Base-by-base conservation (phyloP, 345 rosid genomes). In the Hirschfeldia incana region DNA sequence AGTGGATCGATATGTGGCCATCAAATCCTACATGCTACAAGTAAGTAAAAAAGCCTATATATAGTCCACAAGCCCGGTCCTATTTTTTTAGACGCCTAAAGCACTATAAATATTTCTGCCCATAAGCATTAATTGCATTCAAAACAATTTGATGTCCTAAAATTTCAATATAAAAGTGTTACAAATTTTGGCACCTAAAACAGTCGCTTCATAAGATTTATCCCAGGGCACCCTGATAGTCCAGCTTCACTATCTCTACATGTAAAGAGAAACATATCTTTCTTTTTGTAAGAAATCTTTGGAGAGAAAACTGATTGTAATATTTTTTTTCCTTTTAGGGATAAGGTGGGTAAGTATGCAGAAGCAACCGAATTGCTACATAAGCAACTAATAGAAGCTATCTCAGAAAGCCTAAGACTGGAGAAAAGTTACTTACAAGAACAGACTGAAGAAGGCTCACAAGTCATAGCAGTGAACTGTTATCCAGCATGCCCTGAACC, bases 1-100 rank as follows among this genome's bases (percentile, higher is more conserved):
- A 85, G 1, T 89, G 90, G 92, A 85, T 85, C 70, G 64, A 87
- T 66, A 82, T 84, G 51, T 89, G 92, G 92, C 90, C 92, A 79
- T 77, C 84, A 61, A 85, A 83, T 73, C 90, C 92, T 82, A 82
- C 92, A 72, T 78, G 80, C 82, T 89, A 87, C 82, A 82, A 78
- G 90, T 83, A 78, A 87, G 85, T 9, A 13, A 16, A 59, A 37
- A 3, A 74, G 37, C 37, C 12, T 21, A 67, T 13, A 4, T 42
- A 21, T 36, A 51, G 3, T 21, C 21, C 21, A 21, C 21, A 21
- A 21, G 21, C 21, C 21, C 21, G 21, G 21, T 21, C 21, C 21
- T 21, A 21, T 21, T 21, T 21, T 21, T 21, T 21, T 21, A 21
- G 21, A 21, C 21, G 21, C 21, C 21, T 21, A 21, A 21, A 21